phyloP scores from a whole-genome alignment of 768 basidiomycete genomes.

The Mycena maculata region DNA sequence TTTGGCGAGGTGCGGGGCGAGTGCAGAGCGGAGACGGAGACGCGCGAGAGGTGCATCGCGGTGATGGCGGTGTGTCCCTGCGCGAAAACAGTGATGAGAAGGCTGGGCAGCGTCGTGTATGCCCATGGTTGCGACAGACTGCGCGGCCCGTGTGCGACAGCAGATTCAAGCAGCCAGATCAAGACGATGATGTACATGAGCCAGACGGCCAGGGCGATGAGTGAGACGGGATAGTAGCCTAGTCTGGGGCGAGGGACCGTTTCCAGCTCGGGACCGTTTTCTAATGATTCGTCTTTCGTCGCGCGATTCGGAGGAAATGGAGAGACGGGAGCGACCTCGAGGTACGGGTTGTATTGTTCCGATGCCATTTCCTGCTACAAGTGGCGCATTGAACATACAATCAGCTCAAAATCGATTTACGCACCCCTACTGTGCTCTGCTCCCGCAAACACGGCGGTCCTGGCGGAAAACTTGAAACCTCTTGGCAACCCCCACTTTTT shows the following conservation, averaged over 20 bases:
- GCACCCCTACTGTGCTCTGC: too few relatives aligned
- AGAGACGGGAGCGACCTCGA: background rate
- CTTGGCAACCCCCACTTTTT: too few relatives aligned
- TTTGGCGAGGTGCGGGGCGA: constrained; percentile 27
- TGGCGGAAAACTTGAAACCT: too few relatives aligned
- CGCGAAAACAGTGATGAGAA: constrained; percentile 31
- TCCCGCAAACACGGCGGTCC: too few relatives aligned
- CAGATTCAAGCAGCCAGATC: constrained; percentile 29
- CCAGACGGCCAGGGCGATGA: constrained; percentile 17
- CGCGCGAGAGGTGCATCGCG: constrained; percentile 30
- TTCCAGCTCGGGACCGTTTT: background rate
- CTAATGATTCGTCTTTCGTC: background rate
- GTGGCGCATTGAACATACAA: too few relatives aligned
- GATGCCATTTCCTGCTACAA: background rate
- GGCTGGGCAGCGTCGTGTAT: constrained; percentile 28
- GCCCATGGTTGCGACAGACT: constrained; percentile 25
- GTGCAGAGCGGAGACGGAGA: constrained; percentile 29
- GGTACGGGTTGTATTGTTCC: constrained; percentile 1
- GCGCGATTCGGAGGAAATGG: constrained; percentile 20
- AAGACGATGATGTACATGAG: constrained; percentile 12
- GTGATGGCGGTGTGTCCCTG: constrained; percentile 31
- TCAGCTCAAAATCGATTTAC: too few relatives aligned
- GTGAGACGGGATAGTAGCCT: constrained; percentile 23
- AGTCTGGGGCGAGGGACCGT: background rate
- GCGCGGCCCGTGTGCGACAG: constrained; percentile 22